A percentile compares a stretch with the other conserved stretches of the same genome.
These are phyloP conservation scores for Cryphonectria nitschkei DNA, from an alignment of 2,329 filamentous ascomycete genomes.

Conservation along the genomic window DNA sequence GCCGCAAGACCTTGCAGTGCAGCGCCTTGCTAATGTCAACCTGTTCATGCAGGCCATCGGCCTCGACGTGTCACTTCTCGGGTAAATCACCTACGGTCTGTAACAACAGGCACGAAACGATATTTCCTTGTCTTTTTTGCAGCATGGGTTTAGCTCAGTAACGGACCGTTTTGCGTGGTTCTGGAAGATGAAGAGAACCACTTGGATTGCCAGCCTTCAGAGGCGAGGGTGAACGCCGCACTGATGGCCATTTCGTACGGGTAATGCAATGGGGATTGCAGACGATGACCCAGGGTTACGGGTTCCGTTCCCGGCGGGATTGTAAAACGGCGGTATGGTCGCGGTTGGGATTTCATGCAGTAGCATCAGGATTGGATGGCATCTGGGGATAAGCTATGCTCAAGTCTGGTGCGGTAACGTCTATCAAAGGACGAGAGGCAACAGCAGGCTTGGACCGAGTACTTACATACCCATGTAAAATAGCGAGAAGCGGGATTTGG, in stretches of 20 bases:
- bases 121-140: too few relatives aligned
- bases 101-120: background rate
- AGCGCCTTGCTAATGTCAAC: conserved; percentile 89
- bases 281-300: conserved; percentile 8
- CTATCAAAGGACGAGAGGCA: conserved; percentile 13
- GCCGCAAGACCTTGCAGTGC: conserved; percentile 80
- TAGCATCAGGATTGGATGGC: background rate
- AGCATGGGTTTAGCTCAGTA: background rate
- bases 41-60: conserved; percentile 98
- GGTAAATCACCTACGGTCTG: conserved; percentile 34
- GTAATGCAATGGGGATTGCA: background rate
- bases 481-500: conserved; percentile 10
- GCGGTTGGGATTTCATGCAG: background rate
- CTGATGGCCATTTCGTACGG: background rate
- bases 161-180: background rate
- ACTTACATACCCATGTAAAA: conserved; percentile 16
- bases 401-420: conserved; percentile 2
- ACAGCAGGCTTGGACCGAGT: conserved; percentile 10
- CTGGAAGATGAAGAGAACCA: background rate
- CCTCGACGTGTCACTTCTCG: conserved; percentile 83
- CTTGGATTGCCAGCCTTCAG: background rate
- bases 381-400: background rate
- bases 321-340: conserved; percentile 10
- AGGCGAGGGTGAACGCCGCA: background rate
- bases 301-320: background rate